These are phyloP conservation scores for Colletotrichum sansevieriae DNA, from an alignment of 2,329 filamentous ascomycete genomes.

Conservation along the genomic window DNA sequence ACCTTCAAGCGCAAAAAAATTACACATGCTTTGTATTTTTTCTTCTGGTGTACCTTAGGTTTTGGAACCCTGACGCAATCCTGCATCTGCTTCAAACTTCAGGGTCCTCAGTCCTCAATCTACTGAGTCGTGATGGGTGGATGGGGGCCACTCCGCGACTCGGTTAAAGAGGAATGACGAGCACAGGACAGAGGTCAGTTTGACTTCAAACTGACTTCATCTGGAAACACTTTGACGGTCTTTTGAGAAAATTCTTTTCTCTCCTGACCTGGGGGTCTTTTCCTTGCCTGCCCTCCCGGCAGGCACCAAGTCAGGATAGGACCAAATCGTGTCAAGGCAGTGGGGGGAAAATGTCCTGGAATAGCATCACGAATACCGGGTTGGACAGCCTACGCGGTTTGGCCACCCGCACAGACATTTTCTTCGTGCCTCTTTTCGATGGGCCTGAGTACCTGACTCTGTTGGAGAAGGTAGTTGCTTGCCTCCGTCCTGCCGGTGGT, in stretches of 20 bases:
- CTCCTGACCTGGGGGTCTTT: fast-evolving
- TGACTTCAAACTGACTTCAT: constrained; percentile 36
- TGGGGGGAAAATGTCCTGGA: background rate
- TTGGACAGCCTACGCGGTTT: constrained; percentile 16
- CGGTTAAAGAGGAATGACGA: background rate
- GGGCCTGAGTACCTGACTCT: constrained; percentile 16
- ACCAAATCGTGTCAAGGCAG: background rate
- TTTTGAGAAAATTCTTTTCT: constrained; percentile 4
- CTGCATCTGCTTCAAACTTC: background rate
- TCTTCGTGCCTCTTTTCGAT: background rate
- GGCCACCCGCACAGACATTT: constrained; percentile 21
- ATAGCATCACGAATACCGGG: background rate
- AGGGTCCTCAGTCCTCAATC: background rate
- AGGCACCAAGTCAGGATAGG: background rate
- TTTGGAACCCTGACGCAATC: background rate
- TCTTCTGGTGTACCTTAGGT: too few relatives aligned
- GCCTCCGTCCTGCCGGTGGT: background rate
- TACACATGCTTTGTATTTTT: too few relatives aligned
- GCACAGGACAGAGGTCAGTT: constrained; percentile 17
- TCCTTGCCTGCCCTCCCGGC: constrained; percentile 4
- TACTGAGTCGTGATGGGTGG: constrained; percentile 9
- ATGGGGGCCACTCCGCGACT: constrained; percentile 6
- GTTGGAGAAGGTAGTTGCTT: constrained; percentile 16
- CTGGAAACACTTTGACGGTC: background rate
- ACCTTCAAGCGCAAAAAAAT: constrained; percentile 24